Base-by-base conservation (phyloP, 441 rosid species). In the Viola pubescens region DNA sequence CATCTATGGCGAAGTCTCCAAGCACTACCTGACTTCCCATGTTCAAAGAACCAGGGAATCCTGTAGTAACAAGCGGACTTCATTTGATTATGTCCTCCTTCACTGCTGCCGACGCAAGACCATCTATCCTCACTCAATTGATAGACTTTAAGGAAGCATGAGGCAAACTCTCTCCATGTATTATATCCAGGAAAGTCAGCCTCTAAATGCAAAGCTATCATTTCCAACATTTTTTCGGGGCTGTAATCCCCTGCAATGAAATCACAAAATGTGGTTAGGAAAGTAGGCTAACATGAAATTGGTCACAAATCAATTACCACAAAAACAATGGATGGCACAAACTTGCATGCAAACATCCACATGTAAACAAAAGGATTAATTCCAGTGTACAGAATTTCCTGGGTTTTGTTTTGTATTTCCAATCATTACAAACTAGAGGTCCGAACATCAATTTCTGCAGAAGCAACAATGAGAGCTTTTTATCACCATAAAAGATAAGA, bases 201-300 rank as follows among this genome's bases (percentile, higher is more conserved):
- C 68, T 89, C 96, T 72, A 89, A 70, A 76, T 92, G 96, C 81
- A 85, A 68, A 59, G 89, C 88, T 74, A 86, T 83, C 91, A 87
- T 86, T 77, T 84, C 89, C 58, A 82, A 3, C 16, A 89, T 72
- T 6, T 87, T 77, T 65, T 71, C 84, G 19, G 71, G 59, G 66
- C 70, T 56, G 53, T 82, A 92, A 45, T 70, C 63, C 64, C 85
- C 98, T 92, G 87, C 62, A 78, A 52, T 52, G 62, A 14, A 26
- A 40, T n/a, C 59, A 26, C 26, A 65, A 69, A 16, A 7, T 46
- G 14, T 34, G 52, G 38, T 56, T 53, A 47, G 11, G 51, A 14
- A 59, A 44, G 5, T 37, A 65, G 11, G 9, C 9, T 5, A 4
- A n/a, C 38, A 49, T 19, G 37, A 8, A 37, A 34, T 11, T 8